A percentile compares a stretch with the other conserved stretches of the same genome.
Evolutionary conservation across 2,329 filamentous ascomycete genomes (phyloP).

Genomic region (Clonostachys rhizophaga): DNA sequence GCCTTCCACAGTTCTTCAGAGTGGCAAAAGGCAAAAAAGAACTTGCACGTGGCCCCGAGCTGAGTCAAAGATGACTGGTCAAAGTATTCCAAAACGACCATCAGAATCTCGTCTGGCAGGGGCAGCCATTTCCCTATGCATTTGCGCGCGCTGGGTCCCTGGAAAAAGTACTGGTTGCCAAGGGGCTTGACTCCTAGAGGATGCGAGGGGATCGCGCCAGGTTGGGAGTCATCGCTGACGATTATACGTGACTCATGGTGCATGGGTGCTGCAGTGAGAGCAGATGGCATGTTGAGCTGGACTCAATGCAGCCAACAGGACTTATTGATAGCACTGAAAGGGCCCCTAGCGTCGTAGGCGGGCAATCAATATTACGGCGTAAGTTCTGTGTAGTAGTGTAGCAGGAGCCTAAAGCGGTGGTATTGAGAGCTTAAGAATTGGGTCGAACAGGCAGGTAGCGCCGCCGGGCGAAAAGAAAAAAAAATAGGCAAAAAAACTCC

Average conservation of each 20-base stretch:
- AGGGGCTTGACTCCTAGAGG: constrained; percentile 80
- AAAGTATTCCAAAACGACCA: constrained; percentile 70
- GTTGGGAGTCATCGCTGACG: neutral
- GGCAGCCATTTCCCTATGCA: constrained; percentile 60
- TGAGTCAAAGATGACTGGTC: constrained; percentile 56
- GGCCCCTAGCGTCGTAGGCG: neutral
- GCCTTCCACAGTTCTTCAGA: constrained; percentile 88
- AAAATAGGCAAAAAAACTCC: too few species aligned
- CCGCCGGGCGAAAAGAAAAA: too few species aligned
- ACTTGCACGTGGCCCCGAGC: constrained; percentile 76
- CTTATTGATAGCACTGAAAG: neutral
- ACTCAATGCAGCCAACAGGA: neutral
- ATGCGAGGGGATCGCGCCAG: constrained; percentile 64
- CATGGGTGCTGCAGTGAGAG: neutral
- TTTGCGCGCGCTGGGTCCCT: constrained; percentile 60
- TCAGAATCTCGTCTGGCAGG: constrained; percentile 78
- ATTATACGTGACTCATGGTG: constrained; percentile 21
- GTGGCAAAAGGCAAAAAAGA: constrained; percentile 78
- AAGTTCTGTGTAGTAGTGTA: too few species aligned
- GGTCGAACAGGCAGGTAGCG: too few species aligned
- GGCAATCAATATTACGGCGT: too few species aligned
- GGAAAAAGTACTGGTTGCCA: constrained; percentile 74
- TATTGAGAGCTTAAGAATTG: too few species aligned
- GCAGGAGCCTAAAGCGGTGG: too few species aligned
- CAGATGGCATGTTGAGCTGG: neutral